These are phyloP conservation scores for Gossypium australe DNA, from an alignment of 345 rosid genomes.

Conservation along the genomic window DNA sequence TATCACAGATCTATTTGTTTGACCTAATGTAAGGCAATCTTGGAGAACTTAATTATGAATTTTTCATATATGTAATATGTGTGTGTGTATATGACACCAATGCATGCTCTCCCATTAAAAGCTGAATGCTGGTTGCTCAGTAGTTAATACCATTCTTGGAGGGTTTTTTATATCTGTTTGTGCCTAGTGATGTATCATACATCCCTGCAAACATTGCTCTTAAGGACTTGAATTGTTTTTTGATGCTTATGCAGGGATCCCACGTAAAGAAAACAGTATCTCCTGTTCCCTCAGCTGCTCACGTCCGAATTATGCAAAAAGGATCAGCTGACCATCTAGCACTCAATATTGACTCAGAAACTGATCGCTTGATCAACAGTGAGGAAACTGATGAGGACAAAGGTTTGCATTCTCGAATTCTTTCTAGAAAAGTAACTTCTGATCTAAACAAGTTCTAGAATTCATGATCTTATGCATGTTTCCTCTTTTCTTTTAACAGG, in stretches of 20 bases:
- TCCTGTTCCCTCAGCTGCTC: constrained; percentile 71
- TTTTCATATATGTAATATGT: background rate
- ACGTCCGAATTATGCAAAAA: constrained; percentile 66
- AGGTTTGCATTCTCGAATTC: constrained; percentile 36
- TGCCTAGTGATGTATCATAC: background rate
- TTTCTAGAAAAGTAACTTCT: background rate
- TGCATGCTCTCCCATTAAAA: background rate
- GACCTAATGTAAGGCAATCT: background rate
- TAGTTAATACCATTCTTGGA: background rate
- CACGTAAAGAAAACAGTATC: constrained; percentile 44
- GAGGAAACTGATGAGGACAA: constrained; percentile 75
- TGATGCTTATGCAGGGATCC: constrained; percentile 44
- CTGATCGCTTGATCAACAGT: constrained; percentile 46
- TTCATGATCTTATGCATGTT: background rate
- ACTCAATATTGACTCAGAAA: constrained; percentile 62
- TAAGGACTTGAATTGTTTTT: background rate
- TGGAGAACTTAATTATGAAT: background rate
- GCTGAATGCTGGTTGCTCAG: background rate
- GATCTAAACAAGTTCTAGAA: background rate
- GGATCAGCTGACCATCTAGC: constrained; percentile 89
- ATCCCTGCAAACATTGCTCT: background rate
- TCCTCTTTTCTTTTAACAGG: constrained; percentile 39
- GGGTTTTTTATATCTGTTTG: background rate
- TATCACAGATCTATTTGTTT: background rate
- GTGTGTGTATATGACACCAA: too few species aligned